Conservation (phyloP, 169 alveolate species). For the Plasmodium vinckei region DNA sequence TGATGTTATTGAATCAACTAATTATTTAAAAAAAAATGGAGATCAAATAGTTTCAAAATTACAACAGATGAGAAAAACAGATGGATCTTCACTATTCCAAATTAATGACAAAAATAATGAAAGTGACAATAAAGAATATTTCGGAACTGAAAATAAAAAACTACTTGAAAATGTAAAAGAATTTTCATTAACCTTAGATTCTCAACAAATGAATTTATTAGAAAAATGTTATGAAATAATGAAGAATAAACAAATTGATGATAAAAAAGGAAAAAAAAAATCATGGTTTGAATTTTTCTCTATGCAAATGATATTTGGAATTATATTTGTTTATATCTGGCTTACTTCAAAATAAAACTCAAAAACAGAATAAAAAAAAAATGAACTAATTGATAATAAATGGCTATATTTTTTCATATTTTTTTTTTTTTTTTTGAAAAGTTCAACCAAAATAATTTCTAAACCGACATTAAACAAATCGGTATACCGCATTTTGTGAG, state of each 20-base stretch:
- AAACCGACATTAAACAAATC: no score
- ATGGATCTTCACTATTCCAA: neutral
- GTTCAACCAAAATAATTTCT: no score
- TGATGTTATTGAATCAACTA: constrained; percentile 57
- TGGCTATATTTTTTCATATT: neutral
- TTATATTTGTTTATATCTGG: constrained; percentile 74
- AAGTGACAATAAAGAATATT: constrained; percentile 3
- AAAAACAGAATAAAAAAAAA: neutral
- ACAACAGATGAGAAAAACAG: constrained; percentile 54
- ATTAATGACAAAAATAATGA: constrained; percentile 6
- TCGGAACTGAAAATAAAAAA: neutral
- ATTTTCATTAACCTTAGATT: constrained; percentile 66
- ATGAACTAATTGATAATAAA: no score
- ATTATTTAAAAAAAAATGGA: constrained; percentile 70
- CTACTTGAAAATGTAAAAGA: constrained; percentile 30
- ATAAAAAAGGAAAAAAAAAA: constrained; percentile 39
- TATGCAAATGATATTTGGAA: constrained; percentile 64
- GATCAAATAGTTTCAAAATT: constrained; percentile 41
- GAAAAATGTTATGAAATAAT: constrained; percentile 67
- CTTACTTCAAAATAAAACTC: constrained; percentile 36
- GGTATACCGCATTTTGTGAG: no score
- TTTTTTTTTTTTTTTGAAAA: neutral
- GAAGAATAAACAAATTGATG: constrained; percentile 40
- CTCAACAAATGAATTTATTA: constrained; percentile 64
- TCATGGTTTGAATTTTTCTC: constrained; percentile 75